Evolutionary conservation across 2,329 filamentous ascomycete species (phyloP), one percentile per base, ranked within the genome.

Genomic region (Tolypocladium endophyticum): DNA sequence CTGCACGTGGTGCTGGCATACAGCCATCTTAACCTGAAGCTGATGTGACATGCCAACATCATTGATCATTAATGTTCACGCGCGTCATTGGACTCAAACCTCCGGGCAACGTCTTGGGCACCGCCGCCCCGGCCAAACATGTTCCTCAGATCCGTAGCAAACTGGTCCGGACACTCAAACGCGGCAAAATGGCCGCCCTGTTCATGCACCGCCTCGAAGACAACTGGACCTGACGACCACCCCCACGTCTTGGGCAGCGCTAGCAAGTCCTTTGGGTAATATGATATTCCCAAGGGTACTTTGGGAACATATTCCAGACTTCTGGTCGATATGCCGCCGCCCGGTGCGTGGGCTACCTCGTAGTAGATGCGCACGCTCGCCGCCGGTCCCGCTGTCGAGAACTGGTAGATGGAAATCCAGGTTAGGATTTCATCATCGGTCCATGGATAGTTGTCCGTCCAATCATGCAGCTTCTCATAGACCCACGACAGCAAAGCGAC

Each of bases 401-500:
- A 91, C 68, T 81, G 84, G 70, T 92, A 92, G 45, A 92, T 81
- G 56, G 79, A 83, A 0, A 92, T 73, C 89, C 88, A 93, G 0
- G 85, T 89, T 33, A 90, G 73, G 11, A 92, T 80, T 73, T 92
- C 88, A 59, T 92, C 87, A 62, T 90, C 86, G 0, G 83, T 87
- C 88, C 88, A 92, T 0, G 81, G 75, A 67, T 91, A 91, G 1
- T 65, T 66, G 66, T 92, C 88, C 0, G 85, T 86, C 89, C 89
- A 93, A 65, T 89, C 89, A 16, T 45, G 54, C 43, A 93, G 74
- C 69, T 93, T 93, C 73, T 93, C 90, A 64, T 89, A 89, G 39
- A 93, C 85, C 90, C 90, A 94, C 0, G 87, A 83, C 1, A 93
- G 76, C 3, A 91, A 74, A 0, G 81, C 87, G 0, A 89, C 81